Evolutionary conservation across 2,329 filamentous ascomycete species (phyloP).

Genomic region (Cadophora luteo-olivacea): DNA sequence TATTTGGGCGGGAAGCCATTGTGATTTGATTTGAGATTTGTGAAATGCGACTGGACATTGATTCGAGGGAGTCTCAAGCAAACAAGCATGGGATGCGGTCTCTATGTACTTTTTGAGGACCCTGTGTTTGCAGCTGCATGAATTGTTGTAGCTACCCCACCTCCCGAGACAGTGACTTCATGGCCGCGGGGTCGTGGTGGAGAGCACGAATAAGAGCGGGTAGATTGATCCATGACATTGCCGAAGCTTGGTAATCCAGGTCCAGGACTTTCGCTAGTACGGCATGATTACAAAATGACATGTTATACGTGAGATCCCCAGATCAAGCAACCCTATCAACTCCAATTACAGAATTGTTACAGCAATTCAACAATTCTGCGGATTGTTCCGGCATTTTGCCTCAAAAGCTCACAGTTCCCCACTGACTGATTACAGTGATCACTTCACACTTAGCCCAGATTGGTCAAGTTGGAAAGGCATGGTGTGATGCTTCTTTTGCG

Average conservation of each 20-base stretch:
- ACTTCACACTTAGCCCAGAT: too few species aligned
- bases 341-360: too few species aligned
- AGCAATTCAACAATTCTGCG: too few species aligned
- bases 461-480: too few species aligned
- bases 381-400: too few species aligned
- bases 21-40: slow-evolving; percentile 42
- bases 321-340: too few species aligned
- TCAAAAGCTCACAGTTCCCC: too few species aligned
- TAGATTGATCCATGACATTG: background rate
- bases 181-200: background rate
- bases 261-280: background rate
- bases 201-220: slow-evolving; percentile 11
- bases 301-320: too few species aligned
- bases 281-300: background rate
- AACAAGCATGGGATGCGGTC: background rate
- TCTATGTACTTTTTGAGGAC: background rate
- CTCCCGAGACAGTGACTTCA: slow-evolving; percentile 18
- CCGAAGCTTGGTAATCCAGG: slow-evolving; percentile 21
- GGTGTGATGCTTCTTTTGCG: too few species aligned
- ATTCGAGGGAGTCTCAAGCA: background rate
- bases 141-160: slow-evolving; percentile 7
- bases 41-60: slow-evolving; percentile 35
- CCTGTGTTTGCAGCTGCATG: background rate
- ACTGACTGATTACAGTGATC: too few species aligned
- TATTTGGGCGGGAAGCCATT: slow-evolving; percentile 49